phyloP scores from a whole-genome alignment of 768 basidiomycete species.

The Agaricus blazei region DNA sequence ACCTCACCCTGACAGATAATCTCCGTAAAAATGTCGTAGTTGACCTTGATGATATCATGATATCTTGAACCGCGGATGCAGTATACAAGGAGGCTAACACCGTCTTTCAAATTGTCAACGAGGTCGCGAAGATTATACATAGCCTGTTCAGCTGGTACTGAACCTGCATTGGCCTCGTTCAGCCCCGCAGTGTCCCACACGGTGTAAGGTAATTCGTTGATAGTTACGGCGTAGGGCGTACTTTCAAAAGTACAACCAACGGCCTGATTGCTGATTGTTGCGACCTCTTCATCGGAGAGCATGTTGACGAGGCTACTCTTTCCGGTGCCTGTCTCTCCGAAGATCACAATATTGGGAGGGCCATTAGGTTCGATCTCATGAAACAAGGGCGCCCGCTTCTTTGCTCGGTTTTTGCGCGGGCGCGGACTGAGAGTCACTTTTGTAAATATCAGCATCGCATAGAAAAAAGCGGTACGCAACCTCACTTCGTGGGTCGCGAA shows the following conservation, averaged over 20 bases:
- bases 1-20: slow-evolving; percentile 5
- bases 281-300: slow-evolving; percentile 24
- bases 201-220: slow-evolving; percentile 20
- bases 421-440: not conserved
- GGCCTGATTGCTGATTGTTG: slow-evolving; percentile 25
- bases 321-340: slow-evolving; percentile 34
- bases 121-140: slow-evolving; percentile 21
- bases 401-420: not conserved
- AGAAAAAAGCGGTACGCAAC: not conserved
- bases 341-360: slow-evolving; percentile 28
- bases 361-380: not conserved
- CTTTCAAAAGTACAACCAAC: slow-evolving; percentile 30
- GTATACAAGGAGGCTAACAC: slow-evolving; percentile 36
- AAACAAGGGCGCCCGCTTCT: not conserved
- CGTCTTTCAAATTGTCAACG: slow-evolving; percentile 27
- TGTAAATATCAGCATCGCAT: not conserved
- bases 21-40: slow-evolving; percentile 10
- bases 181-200: slow-evolving; percentile 37
- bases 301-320: slow-evolving; percentile 41
- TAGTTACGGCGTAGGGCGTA: slow-evolving; percentile 18
- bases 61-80: slow-evolving; percentile 14
- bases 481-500: too few relatives aligned
- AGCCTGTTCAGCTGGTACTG: slow-evolving; percentile 16
- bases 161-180: slow-evolving; percentile 25
- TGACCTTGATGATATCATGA: slow-evolving; percentile 10